phyloP scores from a whole-genome alignment of 2,329 filamentous ascomycete species.

The Stachybotrys chlorohalonatus region DNA sequence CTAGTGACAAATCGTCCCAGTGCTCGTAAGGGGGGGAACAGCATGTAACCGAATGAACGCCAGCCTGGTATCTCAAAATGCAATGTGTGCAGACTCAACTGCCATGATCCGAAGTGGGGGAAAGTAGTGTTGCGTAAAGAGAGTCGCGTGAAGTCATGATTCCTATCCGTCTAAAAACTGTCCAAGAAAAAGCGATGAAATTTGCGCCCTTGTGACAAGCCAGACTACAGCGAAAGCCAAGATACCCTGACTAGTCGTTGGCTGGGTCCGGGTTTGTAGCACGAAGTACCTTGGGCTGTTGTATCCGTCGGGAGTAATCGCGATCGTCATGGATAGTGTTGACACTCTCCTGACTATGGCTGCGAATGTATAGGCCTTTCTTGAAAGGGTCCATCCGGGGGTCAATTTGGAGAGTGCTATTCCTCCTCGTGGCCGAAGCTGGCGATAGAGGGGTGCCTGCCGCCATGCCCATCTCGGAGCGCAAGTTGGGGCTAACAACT shows the following conservation, averaged over 20 bases:
- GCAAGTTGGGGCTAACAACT: neutral
- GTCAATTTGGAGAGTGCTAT: constrained; percentile 48
- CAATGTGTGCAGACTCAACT: constrained; percentile 12
- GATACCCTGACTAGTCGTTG: neutral
- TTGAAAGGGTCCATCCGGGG: constrained; percentile 55
- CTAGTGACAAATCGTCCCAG: neutral
- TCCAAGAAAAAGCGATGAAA: constrained; percentile 6
- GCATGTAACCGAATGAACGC: constrained; percentile 14
- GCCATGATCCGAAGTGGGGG: constrained; percentile 11
- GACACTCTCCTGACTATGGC: constrained; percentile 53
- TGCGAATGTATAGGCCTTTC: constrained; percentile 46
- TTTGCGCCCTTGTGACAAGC: neutral
- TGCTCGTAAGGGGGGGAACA: neutral
- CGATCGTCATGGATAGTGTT: constrained; percentile 56
- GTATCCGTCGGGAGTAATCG: constrained; percentile 55
- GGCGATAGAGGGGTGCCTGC: constrained; percentile 17
- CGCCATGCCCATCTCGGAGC: neutral
- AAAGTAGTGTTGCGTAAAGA: constrained; percentile 17
- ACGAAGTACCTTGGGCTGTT: constrained; percentile 47
- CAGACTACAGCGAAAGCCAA: neutral
- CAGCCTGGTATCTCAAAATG: constrained; percentile 30
- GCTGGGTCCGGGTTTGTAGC: constrained; percentile 53
- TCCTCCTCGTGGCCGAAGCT: constrained; percentile 35
- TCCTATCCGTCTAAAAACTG: constrained; percentile 13
- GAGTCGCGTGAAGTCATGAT: constrained; percentile 15